Evolutionary conservation across 768 basidiomycete species (phyloP).

Genomic region (Lentinus brumalis): DNA sequence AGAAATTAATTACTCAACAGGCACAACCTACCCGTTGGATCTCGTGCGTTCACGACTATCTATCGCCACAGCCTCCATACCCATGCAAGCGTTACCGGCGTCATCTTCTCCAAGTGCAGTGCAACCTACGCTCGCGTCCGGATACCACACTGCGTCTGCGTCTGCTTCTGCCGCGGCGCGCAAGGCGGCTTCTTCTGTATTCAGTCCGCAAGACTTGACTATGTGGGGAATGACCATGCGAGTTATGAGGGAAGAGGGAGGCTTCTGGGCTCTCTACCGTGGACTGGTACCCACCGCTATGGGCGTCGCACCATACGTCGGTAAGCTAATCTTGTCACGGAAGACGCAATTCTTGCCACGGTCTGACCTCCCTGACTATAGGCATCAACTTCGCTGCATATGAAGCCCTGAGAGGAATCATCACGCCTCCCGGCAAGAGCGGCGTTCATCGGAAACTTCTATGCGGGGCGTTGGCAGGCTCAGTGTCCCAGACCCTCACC

Average conservation of each 20-base stretch:
- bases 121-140: conserved; percentile 46
- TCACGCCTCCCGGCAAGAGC: conserved; percentile 83
- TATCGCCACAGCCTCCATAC: conserved; percentile 87
- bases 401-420: conserved; percentile 72
- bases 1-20: conserved; percentile 37
- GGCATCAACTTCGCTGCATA: conserved; percentile 94
- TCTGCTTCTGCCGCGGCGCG: conserved; percentile 35
- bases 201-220: conserved; percentile 57
- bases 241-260: conserved; percentile 92
- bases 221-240: conserved; percentile 90
- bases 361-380: conserved; percentile 7
- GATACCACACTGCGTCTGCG: conserved; percentile 57
- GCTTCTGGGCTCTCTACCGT: conserved; percentile 82
- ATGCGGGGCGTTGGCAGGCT: conserved; percentile 90
- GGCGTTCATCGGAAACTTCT: conserved; percentile 67
- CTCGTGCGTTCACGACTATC: conserved; percentile 90
- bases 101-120: conserved; percentile 30
- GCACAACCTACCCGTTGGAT: conserved; percentile 90
- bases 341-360: conserved; percentile 1
- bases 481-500: conserved; percentile 90
- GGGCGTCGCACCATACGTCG: conserved; percentile 87
- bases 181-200: conserved; percentile 35
- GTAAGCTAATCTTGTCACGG: conserved; percentile 21
- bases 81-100: conserved; percentile 26
- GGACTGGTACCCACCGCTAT: conserved; percentile 83